A percentile compares a stretch with the other conserved stretches of the same genome.
These are phyloP conservation scores for Sideroxylon spinosum DNA, from an alignment of 179 eudicot genomes.

Conservation along the genomic window DNA sequence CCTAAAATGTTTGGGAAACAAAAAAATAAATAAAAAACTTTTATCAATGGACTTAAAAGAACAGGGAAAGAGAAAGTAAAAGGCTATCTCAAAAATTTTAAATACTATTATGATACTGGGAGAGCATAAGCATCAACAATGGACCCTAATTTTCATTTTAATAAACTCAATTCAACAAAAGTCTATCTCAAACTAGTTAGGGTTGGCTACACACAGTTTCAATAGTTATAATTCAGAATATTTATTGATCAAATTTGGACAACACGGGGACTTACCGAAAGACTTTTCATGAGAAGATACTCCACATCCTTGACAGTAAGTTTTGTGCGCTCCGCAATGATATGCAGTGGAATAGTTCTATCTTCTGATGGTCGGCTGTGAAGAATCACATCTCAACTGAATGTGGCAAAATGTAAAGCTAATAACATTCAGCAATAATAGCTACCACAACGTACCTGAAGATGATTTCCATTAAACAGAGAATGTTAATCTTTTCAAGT, in stretches of 20 bases:
- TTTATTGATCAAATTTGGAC: background rate
- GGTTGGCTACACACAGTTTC: too few relatives aligned
- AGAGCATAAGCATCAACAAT: too few relatives aligned
- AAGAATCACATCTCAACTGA: background rate
- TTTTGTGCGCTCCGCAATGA: slow-evolving; percentile 85
- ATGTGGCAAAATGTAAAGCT: slow-evolving; percentile 1
- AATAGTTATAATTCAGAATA: background rate
- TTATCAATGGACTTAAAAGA: too few relatives aligned
- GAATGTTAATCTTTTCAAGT: slow-evolving; percentile 71
- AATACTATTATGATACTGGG: too few relatives aligned
- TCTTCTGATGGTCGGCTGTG: slow-evolving; percentile 95
- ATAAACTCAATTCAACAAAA: too few relatives aligned
- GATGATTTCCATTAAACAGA: slow-evolving; percentile 97
- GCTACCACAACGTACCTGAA: slow-evolving; percentile 45
- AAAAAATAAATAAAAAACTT: too few relatives aligned
- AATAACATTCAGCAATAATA: background rate
- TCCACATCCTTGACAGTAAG: slow-evolving; percentile 87
- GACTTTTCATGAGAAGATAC: slow-evolving; percentile 98
- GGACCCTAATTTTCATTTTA: too few relatives aligned
- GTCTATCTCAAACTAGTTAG: too few relatives aligned
- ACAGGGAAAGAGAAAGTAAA: too few relatives aligned
- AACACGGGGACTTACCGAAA: slow-evolving; percentile 47
- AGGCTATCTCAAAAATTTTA: too few relatives aligned
- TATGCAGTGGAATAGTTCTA: slow-evolving; percentile 76
- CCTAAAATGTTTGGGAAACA: too few relatives aligned